phyloP scores from a whole-genome alignment of 345 rosid species.

The Barbarea vulgaris region DNA sequence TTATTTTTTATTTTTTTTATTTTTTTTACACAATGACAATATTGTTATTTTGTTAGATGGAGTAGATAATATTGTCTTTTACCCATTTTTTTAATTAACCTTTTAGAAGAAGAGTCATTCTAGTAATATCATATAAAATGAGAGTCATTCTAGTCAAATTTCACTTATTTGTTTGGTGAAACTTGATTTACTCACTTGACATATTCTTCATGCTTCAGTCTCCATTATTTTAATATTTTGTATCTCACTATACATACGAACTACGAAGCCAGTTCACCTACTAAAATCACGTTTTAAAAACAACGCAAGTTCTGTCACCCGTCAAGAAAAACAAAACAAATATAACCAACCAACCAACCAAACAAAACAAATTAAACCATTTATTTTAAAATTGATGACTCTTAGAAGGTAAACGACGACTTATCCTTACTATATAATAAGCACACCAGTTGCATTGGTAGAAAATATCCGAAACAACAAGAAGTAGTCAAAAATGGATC shows the following conservation, averaged over 20 bases:
- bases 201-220: background rate
- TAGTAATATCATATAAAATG: no score
- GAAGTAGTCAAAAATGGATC: constrained; percentile 11
- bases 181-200: background rate
- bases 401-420: background rate
- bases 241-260: background rate
- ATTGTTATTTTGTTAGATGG: no score
- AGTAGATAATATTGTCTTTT: no score
- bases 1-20: no score
- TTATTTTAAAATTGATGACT: background rate
- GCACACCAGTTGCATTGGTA: background rate
- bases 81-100: no score
- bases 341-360: constrained; percentile 30
- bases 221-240: background rate
- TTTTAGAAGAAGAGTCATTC: no score
- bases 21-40: no score
- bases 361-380: background rate
- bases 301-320: constrained; percentile 18
- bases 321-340: constrained; percentile 17
- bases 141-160: no score
- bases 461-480: constrained; percentile 7
- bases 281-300: constrained; percentile 42
- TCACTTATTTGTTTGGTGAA: no score
- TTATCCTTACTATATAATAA: constrained; percentile 9
- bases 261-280: constrained; percentile 30